Evolutionary conservation across 495 filamentous ascomycete species (phyloP).

Genomic region (Pseudoneurospora amorphoporcata): DNA sequence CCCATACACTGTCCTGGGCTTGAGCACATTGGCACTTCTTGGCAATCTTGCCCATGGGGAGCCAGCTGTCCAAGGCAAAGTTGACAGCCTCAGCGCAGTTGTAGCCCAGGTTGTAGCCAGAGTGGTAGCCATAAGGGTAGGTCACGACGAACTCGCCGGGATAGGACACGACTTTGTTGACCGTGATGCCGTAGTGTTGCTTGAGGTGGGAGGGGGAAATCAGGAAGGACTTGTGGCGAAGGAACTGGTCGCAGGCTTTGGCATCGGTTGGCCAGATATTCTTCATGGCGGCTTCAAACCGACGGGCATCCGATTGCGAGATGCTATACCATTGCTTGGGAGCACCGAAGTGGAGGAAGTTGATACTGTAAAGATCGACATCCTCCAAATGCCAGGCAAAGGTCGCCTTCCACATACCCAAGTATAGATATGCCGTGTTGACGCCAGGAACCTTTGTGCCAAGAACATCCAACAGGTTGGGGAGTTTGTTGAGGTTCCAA

Average conservation of each 20-base stretch:
- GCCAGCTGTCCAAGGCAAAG: constrained; percentile 89
- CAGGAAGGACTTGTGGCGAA: constrained; percentile 96
- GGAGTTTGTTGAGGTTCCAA: constrained; percentile 93
- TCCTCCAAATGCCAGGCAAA: constrained; percentile 99
- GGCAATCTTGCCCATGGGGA: constrained; percentile 90
- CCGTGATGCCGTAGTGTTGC: constrained; percentile 81
- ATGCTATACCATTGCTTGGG: constrained; percentile 99
- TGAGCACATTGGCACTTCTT: constrained; percentile 90
- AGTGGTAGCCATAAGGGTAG: constrained; percentile 97
- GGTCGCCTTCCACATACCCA: constrained; percentile 99
- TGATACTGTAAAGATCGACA: constrained; percentile 98
- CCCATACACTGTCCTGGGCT: constrained; percentile 90
- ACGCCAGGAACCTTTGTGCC: constrained; percentile 94
- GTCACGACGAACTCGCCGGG: constrained; percentile 98
- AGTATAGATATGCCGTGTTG: constrained; percentile 96
- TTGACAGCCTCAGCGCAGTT: constrained; percentile 99
- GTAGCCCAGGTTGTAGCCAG: constrained; percentile 94
- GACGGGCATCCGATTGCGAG: constrained; percentile 86
- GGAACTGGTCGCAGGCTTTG: constrained; percentile 94
- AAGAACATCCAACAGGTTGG: constrained; percentile 86
- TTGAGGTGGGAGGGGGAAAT: constrained; percentile 84
- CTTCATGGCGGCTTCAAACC: constrained; percentile 92
- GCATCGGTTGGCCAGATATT: constrained; percentile 90
- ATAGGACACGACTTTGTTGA: constrained; percentile 91
- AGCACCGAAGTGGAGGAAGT: constrained; percentile 97